Base-by-base conservation (phyloP, 1,139 yeast species). In the Scheffersomyces illinoinensis region DNA sequence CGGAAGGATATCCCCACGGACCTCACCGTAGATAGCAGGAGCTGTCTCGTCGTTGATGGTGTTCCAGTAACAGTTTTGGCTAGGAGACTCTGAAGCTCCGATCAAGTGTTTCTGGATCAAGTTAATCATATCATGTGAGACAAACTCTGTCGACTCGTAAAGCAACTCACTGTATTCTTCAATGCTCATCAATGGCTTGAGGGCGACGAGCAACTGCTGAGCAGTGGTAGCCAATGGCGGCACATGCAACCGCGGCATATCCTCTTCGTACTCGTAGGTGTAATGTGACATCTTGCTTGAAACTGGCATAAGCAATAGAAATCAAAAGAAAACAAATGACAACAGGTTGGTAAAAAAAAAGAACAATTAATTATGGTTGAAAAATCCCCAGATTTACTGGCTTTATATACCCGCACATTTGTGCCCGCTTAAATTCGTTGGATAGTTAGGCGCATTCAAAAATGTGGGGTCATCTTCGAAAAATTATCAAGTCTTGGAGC, bases 1-100 rank as follows among this genome's bases (percentile, higher is more conserved):
- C 4, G 96, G 96, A 56, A 89, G 76, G 1, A 89, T 86, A 65
- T 87, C 90, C 17, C 88, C 88, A 56, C 85, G 73, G 50, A 85
- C 72, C 58, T 88, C 90, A 39, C 90, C 90, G 62, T 88, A 86
- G 54, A 88, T 85, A 17, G 87, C 88, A 0, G 90, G 86, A 52
- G 85, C 84, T 61, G 82, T 81, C 64, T 81, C 88, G 66, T 78
- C 87, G 72, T 82, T 88, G 70, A 80, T 88, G 57, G 82, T 79
- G 64, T 86, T 87, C 59, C 89, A 71, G 70, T 89, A 89, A 63
- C 91, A 88, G 5, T 75, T 56, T 39, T 74, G 74, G 17, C 58
- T 56, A 3, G 79, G 78, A 61, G 84, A 79, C 18, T 64, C 62
- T 10, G 83, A 71, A 24, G 83, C 79, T 39, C 82, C 76, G 20